phyloP scores from a whole-genome alignment of 371 early-diverging fungal species.

The Mucor racemosus region DNA sequence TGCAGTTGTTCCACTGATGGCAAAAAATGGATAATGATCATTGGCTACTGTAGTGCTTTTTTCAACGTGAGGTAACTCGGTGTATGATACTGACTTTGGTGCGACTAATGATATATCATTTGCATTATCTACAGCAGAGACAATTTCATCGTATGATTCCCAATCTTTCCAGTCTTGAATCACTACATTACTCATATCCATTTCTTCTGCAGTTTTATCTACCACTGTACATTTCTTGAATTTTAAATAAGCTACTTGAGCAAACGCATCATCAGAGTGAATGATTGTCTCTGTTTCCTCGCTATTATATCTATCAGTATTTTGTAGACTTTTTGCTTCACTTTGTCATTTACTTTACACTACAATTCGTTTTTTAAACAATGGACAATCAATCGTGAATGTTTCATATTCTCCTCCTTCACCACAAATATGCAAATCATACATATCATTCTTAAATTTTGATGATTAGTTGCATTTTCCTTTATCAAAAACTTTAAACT shows the following conservation, averaged over 20 bases:
- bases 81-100: background rate
- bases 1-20: constrained; percentile 46
- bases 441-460: constrained; percentile 64
- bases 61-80: background rate
- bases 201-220: constrained; percentile 55
- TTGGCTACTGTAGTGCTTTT: background rate
- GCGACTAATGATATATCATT: background rate
- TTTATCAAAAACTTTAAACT: background rate
- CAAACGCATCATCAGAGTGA: constrained; percentile 86
- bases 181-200: constrained; percentile 14
- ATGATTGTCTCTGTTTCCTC: constrained; percentile 72
- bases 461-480: background rate
- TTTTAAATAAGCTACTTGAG: constrained; percentile 80
- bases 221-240: constrained; percentile 66
- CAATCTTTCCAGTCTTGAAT: constrained; percentile 30
- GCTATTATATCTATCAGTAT: constrained; percentile 32
- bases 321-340: background rate
- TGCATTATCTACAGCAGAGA: constrained; percentile 8
- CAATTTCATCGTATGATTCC: constrained; percentile 22
- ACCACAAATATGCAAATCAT: constrained; percentile 94
- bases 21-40: constrained; percentile 21
- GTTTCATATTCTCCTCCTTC: constrained; percentile 99
- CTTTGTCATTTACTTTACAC: constrained; percentile 50
- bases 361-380: constrained; percentile 85
- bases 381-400: constrained; percentile 94